Evolutionary conservation across 2,329 filamentous ascomycete species (phyloP), one percentile per base, ranked within the genome.

Genomic region (Monosporascus sp.): DNA sequence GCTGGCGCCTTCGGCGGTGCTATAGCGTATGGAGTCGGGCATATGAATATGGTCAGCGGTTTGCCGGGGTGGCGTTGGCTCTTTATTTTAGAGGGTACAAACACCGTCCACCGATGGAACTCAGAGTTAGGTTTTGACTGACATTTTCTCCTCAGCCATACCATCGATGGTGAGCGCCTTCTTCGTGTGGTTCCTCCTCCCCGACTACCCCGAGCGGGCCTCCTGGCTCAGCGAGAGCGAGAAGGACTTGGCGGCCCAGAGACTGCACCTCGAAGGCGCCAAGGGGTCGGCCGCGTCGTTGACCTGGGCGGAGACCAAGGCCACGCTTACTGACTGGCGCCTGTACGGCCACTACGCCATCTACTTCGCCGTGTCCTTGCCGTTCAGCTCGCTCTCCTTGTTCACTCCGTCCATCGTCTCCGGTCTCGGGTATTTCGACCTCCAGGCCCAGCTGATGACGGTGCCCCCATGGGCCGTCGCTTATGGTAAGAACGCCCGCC

Each of bases 1-100:
- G 86, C 87, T 0, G 88, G 88, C 7, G 88, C 88, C 15, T 90
- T 84, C 59, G 87, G 88, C n/a, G 88, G 88, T 3, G 78, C 89
- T 2, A 80, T 92, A 7, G 88, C 88, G 1, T 91, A 86, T 56
- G 86, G 78, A 2, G 86, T 91, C 54, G 85, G 86, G 0, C 84
- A 87, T 62, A 86, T 92, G 81, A 84, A 90, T 58, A 79, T 80
- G 5, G 68, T 79, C 1, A 69, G 72, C 1, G 86, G 84, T 3
- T 73, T 86, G 28, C 74, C 78, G 2, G 88, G 82, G 7, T 92
- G 88, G 88, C 75, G 87, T 20, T 92, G 85, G 85, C 82, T 88
- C 51, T 78, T 88, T 71, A 80, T 67, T 22, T 56, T 68, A 7
- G 66, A 68, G 46, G 66, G 43, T 46, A 46, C 6, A n/a, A 11